A percentile compares a stretch with the other conserved stretches of the same genome.
Evolutionary conservation across 2,329 filamentous ascomycete genomes (phyloP).

Genomic region (Pseudocercospora eumusae): DNA sequence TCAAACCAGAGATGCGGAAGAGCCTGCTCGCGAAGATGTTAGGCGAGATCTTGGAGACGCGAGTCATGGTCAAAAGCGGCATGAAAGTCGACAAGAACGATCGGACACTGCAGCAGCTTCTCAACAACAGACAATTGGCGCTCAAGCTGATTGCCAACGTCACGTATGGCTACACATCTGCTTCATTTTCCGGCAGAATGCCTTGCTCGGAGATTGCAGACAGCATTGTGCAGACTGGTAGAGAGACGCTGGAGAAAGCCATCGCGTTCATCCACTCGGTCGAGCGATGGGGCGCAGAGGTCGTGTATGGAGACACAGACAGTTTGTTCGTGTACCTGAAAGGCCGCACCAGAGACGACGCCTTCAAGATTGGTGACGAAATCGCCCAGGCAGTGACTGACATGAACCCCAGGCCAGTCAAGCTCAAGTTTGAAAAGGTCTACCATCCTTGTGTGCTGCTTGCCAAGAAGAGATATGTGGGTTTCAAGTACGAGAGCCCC

Average conservation of each 20-base stretch:
- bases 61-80: slow-evolving; percentile 95
- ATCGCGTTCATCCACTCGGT: slow-evolving; percentile 91
- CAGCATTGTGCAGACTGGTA: slow-evolving; percentile 93
- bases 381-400: slow-evolving; percentile 85
- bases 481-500: slow-evolving; percentile 88
- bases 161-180: slow-evolving; percentile 96
- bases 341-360: slow-evolving; percentile 81
- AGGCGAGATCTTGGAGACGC: slow-evolving; percentile 89
- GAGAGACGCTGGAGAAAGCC: slow-evolving; percentile 90
- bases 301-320: slow-evolving; percentile 97
- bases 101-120: slow-evolving; percentile 76
- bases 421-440: slow-evolving; percentile 98
- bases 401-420: slow-evolving; percentile 86
- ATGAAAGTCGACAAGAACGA: slow-evolving; percentile 95
- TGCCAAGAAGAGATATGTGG: slow-evolving; percentile 96
- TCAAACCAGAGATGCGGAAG: slow-evolving; percentile 79
- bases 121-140: slow-evolving; percentile 92
- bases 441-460: slow-evolving; percentile 93
- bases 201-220: slow-evolving; percentile 97
- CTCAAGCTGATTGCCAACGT: slow-evolving; percentile 98
- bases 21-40: slow-evolving; percentile 95
- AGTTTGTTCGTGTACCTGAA: slow-evolving; percentile 89
- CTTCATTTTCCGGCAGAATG: slow-evolving; percentile 95
- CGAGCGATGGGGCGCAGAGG: slow-evolving; percentile 86
- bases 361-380: slow-evolving; percentile 89